Evolutionary conservation across 352 stramenopile genomes (phyloP).

Genomic region (Pythium pyrilobum): DNA sequence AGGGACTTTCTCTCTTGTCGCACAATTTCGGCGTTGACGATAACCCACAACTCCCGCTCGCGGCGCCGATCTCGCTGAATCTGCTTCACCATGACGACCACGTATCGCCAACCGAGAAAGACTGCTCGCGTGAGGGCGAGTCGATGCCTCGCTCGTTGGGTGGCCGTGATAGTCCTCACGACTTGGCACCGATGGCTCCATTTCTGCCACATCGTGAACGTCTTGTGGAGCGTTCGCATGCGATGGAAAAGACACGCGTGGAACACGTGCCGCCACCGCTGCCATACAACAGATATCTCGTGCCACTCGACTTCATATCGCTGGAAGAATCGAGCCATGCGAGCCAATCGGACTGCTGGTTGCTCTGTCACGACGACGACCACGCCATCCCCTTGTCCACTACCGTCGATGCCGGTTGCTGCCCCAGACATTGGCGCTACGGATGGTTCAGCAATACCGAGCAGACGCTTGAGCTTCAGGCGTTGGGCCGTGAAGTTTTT

Average conservation of each 20-base stretch:
- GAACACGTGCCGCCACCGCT: constrained; percentile 52
- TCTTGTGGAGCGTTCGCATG: constrained; percentile 29
- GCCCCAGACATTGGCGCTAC: neutral
- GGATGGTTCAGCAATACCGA: neutral
- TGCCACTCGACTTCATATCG: constrained; percentile 36
- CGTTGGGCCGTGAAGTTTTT: constrained; percentile 28
- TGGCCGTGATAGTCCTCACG: constrained; percentile 16
- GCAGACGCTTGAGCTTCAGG: constrained; percentile 23
- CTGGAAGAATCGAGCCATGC: constrained; percentile 48
- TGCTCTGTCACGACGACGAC: neutral
- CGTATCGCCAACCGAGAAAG: constrained; percentile 33
- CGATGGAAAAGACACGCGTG: constrained; percentile 58
- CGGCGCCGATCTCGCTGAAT: constrained; percentile 41
- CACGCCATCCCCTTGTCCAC: too few relatives aligned
- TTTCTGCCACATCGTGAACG: constrained; percentile 30
- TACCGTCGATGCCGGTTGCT: too few relatives aligned
- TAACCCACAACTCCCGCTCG: constrained; percentile 50
- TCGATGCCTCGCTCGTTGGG: constrained; percentile 4
- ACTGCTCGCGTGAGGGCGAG: neutral
- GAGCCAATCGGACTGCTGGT: neutral
- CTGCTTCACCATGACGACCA: constrained; percentile 36
- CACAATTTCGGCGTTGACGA: constrained; percentile 49
- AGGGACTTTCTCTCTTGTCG: constrained; percentile 35
- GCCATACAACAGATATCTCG: constrained; percentile 33
- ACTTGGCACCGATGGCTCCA: constrained; percentile 15